Percentiles rank a stretch among this genome's conserved stretches.
phyloP scores from a whole-genome alignment of 2,329 filamentous ascomycete species.

The Microsporum audouinii region DNA sequence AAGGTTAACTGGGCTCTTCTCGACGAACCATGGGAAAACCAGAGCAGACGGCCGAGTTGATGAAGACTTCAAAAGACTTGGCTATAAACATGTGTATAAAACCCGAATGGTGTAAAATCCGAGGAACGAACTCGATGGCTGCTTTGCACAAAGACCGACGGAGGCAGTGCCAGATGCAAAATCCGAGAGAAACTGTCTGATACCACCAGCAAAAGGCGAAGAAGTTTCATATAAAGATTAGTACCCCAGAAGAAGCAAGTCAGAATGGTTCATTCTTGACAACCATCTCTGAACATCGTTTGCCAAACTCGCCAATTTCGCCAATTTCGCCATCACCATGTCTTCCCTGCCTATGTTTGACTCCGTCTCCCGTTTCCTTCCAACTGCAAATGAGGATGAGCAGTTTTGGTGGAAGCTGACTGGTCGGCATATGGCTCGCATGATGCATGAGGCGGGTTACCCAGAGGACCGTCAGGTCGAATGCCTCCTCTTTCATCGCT shows the following conservation, averaged over 20 bases:
- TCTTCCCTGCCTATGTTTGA: background rate
- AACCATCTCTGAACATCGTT: background rate
- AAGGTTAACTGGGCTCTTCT: background rate
- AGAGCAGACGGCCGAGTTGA: background rate
- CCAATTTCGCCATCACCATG: background rate
- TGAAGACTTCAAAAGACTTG: background rate
- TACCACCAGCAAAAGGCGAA: background rate
- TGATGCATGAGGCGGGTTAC: slow-evolving; percentile 1
- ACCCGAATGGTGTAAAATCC: background rate
- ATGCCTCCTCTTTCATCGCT: background rate
- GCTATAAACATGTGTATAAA: background rate
- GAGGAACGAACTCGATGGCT: background rate
- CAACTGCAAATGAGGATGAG: background rate
- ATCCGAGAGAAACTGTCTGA: background rate
- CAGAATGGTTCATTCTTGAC: background rate
- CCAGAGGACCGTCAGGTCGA: background rate
- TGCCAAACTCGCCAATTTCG: background rate
- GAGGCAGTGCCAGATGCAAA: background rate
- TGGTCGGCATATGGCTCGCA: background rate
- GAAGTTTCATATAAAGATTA: background rate
- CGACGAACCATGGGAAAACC: background rate
- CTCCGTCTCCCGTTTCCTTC: background rate
- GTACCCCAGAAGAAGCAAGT: background rate
- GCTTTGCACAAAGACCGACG: background rate
- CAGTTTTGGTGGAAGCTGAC: background rate